Evolutionary conservation across 352 stramenopile species (phyloP), one percentile per base, ranked within the genome.

Genomic region (Phytopythium oedochilum): DNA sequence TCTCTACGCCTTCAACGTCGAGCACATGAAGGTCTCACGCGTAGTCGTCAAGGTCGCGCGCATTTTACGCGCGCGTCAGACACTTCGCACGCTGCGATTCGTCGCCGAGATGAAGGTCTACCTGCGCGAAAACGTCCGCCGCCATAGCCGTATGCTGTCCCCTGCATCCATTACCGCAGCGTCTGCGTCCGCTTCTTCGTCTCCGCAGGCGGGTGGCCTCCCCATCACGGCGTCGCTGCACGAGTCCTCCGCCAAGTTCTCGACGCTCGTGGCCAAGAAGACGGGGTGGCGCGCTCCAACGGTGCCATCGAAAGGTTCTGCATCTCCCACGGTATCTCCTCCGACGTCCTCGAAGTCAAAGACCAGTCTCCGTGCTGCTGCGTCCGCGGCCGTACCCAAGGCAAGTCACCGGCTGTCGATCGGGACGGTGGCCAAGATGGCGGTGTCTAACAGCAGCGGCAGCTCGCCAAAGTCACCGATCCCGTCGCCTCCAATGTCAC

Each of bases 51-150:
- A 85, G 59, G 78, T 91, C 29, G 79, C 82, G 51, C 78, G 80
- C 4, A 63, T 83, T 15, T 44, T 89, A 11, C 80, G 79, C 34
- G 80, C 78, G n/a, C 69, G 75, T 22, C 77, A 86, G 47, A 91
- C 80, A 29, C 60, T 91, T 34, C 74, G 80, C 23, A 91, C 76
- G 7, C 65, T 91, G n/a, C 80, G 78, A 2, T 91, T 88, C 29
- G 64, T 91, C 4, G 80, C 80, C 9, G 80, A 91, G 57, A 88
- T 89, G 75, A 91, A 91, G 61, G 75, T 91, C 25, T 86, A 91
- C 45, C 59, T 91, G 23, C 65, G 59, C 8, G 80, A 88, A 59
- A 83, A 67, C 32, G 71, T 73, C 26, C 69, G 63, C n/a, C 69
- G 42, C 14, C 42, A 48, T 2, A 48, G 42, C 23, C 42, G 42